These are phyloP conservation scores for Sphagnum fallax DNA, from an alignment of 228 moss, liverwort and hornwort genomes.

Conservation along the genomic window DNA sequence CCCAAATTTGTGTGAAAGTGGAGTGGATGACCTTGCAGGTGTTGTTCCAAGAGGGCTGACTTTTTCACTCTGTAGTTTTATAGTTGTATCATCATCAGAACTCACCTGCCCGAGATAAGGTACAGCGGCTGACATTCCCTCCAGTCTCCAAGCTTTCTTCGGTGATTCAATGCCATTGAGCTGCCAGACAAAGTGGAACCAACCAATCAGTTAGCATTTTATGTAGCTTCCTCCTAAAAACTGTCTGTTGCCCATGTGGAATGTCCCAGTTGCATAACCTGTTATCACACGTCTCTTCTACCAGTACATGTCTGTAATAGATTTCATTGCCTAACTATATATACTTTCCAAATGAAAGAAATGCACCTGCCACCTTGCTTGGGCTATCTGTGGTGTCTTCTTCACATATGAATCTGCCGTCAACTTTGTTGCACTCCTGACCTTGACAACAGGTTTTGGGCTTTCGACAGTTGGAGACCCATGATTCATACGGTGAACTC, in stretches of 20 bases:
- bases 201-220: no score
- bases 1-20: neutral
- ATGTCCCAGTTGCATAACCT: neutral
- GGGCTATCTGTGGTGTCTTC: conserved; percentile 29
- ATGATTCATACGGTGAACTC: conserved; percentile 42
- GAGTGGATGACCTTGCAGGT: conserved; percentile 14
- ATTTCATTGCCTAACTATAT: neutral
- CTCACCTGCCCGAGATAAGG: conserved; percentile 13
- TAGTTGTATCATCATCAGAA: conserved; percentile 7
- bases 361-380: conserved; percentile 20
- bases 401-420: conserved; percentile 22
- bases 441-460: conserved; percentile 32
- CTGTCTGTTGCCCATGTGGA: no score
- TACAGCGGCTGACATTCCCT: conserved; percentile 39
- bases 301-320: neutral
- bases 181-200: neutral
- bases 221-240: no score
- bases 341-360: neutral
- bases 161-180: conserved; percentile 51
- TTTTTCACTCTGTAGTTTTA: neutral
- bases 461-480: conserved; percentile 20
- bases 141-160: conserved; percentile 42
- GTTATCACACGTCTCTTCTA: neutral
- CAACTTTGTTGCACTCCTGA: conserved; percentile 6
- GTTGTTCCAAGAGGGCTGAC: neutral